These are phyloP conservation scores for Periconia digitata DNA, from an alignment of 2,329 filamentous ascomycete genomes.

Conservation along the genomic window DNA sequence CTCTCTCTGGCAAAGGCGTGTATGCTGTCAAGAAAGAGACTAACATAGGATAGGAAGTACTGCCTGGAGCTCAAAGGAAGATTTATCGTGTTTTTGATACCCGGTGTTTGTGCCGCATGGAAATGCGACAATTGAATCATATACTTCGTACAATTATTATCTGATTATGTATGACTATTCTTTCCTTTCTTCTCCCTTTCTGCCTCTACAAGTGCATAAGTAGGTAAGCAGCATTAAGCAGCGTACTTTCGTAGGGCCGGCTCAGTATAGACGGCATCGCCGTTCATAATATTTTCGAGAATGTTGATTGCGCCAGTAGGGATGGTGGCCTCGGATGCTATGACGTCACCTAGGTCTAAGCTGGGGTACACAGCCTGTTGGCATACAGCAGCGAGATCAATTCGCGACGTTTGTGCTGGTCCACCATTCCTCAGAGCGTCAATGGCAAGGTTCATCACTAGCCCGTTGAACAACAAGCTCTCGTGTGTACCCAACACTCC, in stretches of 20 bases:
- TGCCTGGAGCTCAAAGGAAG: no score
- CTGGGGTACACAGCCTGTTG: conserved; percentile 40
- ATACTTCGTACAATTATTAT: no score
- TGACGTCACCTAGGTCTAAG: conserved; percentile 47
- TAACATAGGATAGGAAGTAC: no score
- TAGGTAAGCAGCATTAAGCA: no score
- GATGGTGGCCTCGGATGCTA: conserved; percentile 49
- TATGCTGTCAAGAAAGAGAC: no score
- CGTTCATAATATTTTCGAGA: conserved; percentile 19
- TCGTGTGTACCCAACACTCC: conserved; percentile 55
- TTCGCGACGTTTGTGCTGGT: conserved; percentile 43
- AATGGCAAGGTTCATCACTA: conserved; percentile 48
- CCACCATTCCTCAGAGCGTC: conserved; percentile 55
- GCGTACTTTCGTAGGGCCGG: conserved; percentile 48
- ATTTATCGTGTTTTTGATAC: no score
- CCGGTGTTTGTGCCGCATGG: no score
- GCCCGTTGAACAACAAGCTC: conserved; percentile 53
- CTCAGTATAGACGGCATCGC: conserved; percentile 40
- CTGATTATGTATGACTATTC: no score
- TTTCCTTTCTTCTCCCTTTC: no score
- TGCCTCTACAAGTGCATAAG: no score
- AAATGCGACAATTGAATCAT: no score
- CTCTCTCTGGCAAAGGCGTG: no score
- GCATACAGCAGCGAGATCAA: conserved; percentile 48
- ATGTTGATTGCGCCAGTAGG: conserved; percentile 42